These are phyloP conservation scores for Penicillium brasilianum DNA, from an alignment of 2,329 filamentous ascomycete species.

Conservation along the genomic window DNA sequence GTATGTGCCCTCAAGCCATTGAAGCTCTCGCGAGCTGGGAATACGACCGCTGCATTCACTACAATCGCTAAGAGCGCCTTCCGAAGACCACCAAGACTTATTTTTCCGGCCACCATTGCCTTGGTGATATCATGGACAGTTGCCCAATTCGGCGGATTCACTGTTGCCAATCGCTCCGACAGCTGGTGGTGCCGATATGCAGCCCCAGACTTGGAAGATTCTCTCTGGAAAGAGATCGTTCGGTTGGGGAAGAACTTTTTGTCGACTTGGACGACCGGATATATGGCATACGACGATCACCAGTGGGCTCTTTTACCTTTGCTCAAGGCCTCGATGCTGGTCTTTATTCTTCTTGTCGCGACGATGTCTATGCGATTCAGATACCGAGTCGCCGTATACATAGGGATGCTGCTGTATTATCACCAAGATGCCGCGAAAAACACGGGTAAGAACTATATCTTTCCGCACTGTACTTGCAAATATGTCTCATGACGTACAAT, in stretches of 20 bases:
- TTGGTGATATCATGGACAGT: conserved; percentile 57
- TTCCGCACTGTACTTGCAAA: not conserved
- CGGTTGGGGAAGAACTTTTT: conserved; percentile 54
- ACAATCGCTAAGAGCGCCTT: conserved; percentile 60
- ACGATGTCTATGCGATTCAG: conserved; percentile 53
- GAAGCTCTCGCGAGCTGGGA: conserved; percentile 55
- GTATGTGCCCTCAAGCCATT: conserved; percentile 62
- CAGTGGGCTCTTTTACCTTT: conserved; percentile 61
- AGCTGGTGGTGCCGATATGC: conserved; percentile 59
- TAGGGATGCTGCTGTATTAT: conserved; percentile 56
- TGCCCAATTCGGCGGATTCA: conserved; percentile 56
- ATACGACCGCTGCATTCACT: conserved; percentile 51
- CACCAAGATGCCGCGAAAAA: conserved; percentile 53
- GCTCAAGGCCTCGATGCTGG: conserved; percentile 56
- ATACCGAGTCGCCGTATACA: conserved; percentile 53
- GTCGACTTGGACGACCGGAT: conserved; percentile 56
- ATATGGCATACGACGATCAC: conserved; percentile 60
- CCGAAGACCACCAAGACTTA: conserved; percentile 57
- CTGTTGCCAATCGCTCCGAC: conserved; percentile 54
- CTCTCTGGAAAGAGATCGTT: conserved; percentile 52
- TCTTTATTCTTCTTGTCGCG: conserved; percentile 56
- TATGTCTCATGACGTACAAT: not conserved
- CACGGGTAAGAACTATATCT: conserved; percentile 43
- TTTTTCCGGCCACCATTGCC: conserved; percentile 59
- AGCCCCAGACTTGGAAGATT: conserved; percentile 50